These are phyloP conservation scores for Colletotrichum somersetense DNA, from an alignment of 2,329 filamentous ascomycete genomes.

Conservation along the genomic window DNA sequence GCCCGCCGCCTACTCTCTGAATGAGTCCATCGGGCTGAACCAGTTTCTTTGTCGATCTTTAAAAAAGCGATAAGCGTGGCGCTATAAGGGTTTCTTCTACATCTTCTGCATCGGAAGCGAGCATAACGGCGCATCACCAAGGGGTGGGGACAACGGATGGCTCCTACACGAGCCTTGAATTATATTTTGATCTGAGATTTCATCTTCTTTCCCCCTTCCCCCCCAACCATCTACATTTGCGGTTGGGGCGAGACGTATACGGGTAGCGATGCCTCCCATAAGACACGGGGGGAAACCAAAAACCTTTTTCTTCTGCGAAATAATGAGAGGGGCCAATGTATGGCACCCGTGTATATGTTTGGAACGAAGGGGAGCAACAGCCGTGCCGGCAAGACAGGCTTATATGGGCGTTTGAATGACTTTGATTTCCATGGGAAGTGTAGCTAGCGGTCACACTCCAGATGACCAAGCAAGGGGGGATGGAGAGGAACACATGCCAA, in stretches of 20 bases:
- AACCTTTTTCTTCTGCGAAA: conserved; percentile 5
- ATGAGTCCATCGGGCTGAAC: not conserved
- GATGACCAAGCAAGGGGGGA: not conserved
- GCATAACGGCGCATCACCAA: conserved; percentile 29
- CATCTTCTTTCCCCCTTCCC: too few relatives aligned
- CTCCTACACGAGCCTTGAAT: conserved; percentile 26
- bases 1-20: conserved; percentile 28
- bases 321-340: conserved; percentile 11
- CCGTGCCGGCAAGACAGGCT: conserved; percentile 28
- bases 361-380: not conserved
- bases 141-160: conserved; percentile 21
- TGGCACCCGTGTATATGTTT: conserved; percentile 22
- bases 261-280: not conserved
- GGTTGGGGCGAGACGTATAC: conserved; percentile 15
- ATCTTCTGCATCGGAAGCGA: conserved; percentile 27
- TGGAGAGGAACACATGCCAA: not conserved
- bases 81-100: conserved; percentile 11
- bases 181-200: conserved; percentile 7
- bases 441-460: not conserved
- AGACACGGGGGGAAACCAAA: conserved; percentile 4
- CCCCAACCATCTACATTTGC: conserved; percentile 18
- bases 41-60: conserved; percentile 23
- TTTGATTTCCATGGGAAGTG: not conserved
- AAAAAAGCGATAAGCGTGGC: conserved; percentile 34
- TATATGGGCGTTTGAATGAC: conserved; percentile 9